phyloP scores from a whole-genome alignment of 345 rosid species.

The Eucalyptus regnans region DNA sequence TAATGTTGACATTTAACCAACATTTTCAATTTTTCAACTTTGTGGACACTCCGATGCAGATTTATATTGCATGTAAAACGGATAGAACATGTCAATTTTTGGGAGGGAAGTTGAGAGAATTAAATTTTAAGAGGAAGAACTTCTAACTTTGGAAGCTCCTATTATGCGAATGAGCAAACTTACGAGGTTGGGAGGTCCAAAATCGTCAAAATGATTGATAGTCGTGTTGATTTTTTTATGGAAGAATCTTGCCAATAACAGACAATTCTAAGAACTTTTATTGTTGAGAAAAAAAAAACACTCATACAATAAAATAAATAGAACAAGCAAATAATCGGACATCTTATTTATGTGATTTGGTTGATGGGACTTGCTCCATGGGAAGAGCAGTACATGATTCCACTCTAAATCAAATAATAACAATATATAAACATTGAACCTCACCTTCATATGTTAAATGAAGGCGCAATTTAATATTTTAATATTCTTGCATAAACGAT shows the following conservation, averaged over 20 bases:
- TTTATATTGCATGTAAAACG: not conserved
- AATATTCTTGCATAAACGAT: not conserved
- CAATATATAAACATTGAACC: not conserved
- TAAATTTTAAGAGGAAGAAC: not conserved
- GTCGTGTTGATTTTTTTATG: not conserved
- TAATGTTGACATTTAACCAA: not conserved
- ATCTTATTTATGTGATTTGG: not conserved
- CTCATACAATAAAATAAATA: not conserved
- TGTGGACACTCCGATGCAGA: not conserved
- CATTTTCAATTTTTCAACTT: not conserved
- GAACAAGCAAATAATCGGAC: not conserved
- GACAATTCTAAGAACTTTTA: not conserved
- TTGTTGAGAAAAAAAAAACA: not conserved
- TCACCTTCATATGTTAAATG: not conserved
- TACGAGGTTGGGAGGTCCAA: not conserved
- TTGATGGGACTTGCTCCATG: not conserved
- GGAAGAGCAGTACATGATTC: not conserved
- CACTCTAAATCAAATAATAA: not conserved
- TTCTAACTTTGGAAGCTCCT: not conserved
- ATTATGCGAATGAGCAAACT: not conserved
- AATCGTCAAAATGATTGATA: not conserved
- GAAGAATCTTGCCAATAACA: not conserved
- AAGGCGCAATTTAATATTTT: too few species aligned
- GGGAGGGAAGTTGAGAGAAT: not conserved
- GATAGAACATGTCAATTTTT: not conserved